phyloP scores from a whole-genome alignment of 2,329 filamentous ascomycete genomes.

The Venturia aucupariae region DNA sequence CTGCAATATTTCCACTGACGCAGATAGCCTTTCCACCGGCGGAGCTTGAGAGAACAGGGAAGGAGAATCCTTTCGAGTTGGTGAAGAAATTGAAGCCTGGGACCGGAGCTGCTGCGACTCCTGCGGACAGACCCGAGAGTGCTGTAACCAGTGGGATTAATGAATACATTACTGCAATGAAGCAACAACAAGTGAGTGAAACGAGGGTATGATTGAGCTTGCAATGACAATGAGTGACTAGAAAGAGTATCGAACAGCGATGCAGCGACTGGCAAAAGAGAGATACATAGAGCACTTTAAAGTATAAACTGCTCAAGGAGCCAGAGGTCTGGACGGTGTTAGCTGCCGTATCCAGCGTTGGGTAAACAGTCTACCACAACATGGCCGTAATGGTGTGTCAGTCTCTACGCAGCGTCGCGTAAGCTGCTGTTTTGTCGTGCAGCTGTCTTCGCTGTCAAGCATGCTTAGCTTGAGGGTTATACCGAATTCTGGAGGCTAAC shows the following conservation, averaged over 20 bases:
- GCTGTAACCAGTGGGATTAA: background rate
- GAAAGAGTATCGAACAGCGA: background rate
- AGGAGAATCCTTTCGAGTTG: background rate
- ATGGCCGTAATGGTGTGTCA: background rate
- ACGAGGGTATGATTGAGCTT: background rate
- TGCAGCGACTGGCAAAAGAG: background rate
- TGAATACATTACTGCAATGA: background rate
- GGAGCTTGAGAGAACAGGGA: background rate
- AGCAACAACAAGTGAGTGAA: background rate
- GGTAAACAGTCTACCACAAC: background rate
- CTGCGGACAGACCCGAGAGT: background rate
- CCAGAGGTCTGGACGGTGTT: background rate
- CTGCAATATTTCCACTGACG: background rate
- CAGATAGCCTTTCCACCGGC: conserved; percentile 7
- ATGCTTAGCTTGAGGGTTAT: background rate
- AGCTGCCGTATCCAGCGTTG: background rate
- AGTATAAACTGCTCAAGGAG: background rate
- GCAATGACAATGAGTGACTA: background rate
- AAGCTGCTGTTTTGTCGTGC: background rate
- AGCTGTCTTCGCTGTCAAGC: background rate
- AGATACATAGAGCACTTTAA: background rate
- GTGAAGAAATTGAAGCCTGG: background rate
- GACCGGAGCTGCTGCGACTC: background rate
- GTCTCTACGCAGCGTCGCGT: background rate
- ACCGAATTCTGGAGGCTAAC: background rate